Conservation (phyloP, 192 early-diverging fungal species). For the Paraglomus brasilianum region DNA sequence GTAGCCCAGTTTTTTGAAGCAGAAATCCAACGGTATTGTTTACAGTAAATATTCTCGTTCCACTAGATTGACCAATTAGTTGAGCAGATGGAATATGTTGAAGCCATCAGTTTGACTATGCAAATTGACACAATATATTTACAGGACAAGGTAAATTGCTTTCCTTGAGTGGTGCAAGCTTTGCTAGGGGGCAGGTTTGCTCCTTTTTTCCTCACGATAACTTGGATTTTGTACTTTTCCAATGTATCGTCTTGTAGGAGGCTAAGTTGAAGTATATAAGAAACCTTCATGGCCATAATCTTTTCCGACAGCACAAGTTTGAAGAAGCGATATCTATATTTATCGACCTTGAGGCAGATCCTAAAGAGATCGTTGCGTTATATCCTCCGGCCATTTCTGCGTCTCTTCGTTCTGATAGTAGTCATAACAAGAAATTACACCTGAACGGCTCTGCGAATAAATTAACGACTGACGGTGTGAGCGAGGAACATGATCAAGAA, state of each 20-base stretch:
- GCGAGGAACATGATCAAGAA: conserved; percentile 27
- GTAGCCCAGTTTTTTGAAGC: neutral
- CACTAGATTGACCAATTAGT: conserved; percentile 72
- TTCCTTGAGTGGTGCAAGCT: too few species aligned
- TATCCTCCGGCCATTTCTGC: conserved; percentile 71
- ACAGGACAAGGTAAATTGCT: conserved; percentile 55
- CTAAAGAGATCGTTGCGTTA: conserved; percentile 65
- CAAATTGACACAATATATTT: conserved; percentile 73
- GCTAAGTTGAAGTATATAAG: conserved; percentile 63
- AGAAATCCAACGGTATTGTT: neutral
- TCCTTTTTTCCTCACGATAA: neutral
- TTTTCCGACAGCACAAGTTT: conserved; percentile 64
- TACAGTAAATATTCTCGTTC: conserved; percentile 2
- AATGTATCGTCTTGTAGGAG: conserved; percentile 26
- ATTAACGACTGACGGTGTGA: conserved; percentile 38
- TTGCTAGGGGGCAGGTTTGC: neutral
- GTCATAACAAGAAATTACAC: conserved; percentile 28
- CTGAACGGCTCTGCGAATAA: neutral
- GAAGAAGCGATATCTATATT: conserved; percentile 68
- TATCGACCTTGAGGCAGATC: conserved; percentile 61
- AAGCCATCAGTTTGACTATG: conserved; percentile 72
- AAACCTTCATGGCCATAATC: conserved; percentile 66
- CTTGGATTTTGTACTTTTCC: neutral
- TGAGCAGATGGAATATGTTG: conserved; percentile 65
- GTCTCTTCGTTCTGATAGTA: conserved; percentile 39